phyloP scores from a whole-genome alignment of 2,329 filamentous ascomycete species.

The Cryphonectria parasitica region DNA sequence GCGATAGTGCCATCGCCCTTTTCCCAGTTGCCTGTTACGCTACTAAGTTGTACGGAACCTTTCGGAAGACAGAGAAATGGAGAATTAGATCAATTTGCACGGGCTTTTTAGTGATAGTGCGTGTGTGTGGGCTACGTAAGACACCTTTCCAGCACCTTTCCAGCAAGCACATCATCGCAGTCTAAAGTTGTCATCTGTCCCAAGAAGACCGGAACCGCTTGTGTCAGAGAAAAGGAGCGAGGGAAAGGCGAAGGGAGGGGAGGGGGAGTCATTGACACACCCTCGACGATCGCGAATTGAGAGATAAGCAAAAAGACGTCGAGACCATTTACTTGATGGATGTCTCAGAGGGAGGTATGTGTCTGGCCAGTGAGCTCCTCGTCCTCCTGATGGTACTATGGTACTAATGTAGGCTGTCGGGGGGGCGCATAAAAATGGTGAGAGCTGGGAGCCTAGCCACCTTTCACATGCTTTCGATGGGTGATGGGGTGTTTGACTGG shows the following conservation, averaged over 20 bases:
- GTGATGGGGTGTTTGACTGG: background rate
- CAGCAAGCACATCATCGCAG: background rate
- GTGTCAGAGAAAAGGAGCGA: background rate
- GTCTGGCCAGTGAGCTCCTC: background rate
- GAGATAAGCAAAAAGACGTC: background rate
- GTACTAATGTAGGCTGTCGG: background rate
- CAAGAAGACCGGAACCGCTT: background rate
- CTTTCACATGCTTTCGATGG: conserved; percentile 5
- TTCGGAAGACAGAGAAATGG: background rate
- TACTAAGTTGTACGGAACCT: background rate
- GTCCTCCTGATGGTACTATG: background rate
- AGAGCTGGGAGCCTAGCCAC: background rate
- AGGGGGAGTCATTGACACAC: too few species aligned
- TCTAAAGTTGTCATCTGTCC: background rate
- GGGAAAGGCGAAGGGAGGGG: too few species aligned
- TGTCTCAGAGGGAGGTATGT: background rate
- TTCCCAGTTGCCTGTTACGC: background rate
- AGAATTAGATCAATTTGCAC: too few species aligned
- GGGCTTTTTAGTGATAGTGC: too few species aligned
- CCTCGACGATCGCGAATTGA: background rate
- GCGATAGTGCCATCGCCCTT: background rate
- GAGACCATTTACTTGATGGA: background rate
- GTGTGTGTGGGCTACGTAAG: too few species aligned
- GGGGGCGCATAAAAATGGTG: background rate
- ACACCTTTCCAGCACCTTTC: background rate